Conservation (phyloP, 2,329 filamentous ascomycete genomes). For the Clarireedia paspali region DNA sequence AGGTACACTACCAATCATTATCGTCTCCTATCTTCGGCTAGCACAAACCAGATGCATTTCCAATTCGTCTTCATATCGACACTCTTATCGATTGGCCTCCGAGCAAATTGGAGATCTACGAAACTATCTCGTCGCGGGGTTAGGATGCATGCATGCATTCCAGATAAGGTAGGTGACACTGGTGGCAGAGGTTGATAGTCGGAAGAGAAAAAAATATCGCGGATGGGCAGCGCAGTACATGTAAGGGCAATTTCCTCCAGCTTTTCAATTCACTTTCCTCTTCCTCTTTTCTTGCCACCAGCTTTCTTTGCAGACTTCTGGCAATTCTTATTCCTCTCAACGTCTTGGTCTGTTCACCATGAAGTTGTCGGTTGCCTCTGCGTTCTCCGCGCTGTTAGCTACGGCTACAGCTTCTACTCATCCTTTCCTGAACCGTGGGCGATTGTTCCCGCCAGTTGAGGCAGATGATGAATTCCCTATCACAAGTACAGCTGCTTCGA, state of each 20-base stretch:
- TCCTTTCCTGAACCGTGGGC: constrained; percentile 16
- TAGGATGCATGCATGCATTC: background rate
- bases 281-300: background rate
- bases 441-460: constrained; percentile 21
- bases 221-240: too few relatives aligned
- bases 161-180: constrained; percentile 8
- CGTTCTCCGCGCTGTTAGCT: background rate
- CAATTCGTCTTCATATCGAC: background rate
- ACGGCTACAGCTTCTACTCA: constrained; percentile 13
- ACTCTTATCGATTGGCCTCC: background rate
- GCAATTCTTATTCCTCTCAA: background rate
- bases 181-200: background rate
- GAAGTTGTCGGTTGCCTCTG: constrained; percentile 17
- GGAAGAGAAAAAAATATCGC: background rate
- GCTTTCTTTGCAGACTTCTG: background rate
- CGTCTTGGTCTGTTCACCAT: constrained; percentile 10
- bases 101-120: background rate
- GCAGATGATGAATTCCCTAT: constrained; percentile 13
- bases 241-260: too few relatives aligned
- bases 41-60: background rate
- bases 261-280: background rate
- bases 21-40: background rate
- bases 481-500: constrained; percentile 5
- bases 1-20: constrained; percentile 4
- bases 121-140: background rate